Conservation (phyloP, 176 grass and related monocot genomes). For the Phoenix dactylifera region DNA sequence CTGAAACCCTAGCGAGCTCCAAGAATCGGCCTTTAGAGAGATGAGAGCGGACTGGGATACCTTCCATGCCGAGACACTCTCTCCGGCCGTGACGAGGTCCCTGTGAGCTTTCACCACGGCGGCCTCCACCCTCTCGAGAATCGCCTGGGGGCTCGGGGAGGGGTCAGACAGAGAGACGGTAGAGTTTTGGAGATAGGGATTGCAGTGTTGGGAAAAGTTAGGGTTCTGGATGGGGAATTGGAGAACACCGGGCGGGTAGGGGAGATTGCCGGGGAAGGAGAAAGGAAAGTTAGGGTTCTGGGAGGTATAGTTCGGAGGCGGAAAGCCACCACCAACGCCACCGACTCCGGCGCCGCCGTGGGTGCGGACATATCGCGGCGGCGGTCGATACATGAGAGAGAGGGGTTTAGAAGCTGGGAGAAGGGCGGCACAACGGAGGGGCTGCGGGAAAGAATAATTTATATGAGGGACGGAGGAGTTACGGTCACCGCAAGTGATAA, state of each 20-base stretch:
- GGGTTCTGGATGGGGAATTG: conserved; percentile 23
- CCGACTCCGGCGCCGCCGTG: neutral
- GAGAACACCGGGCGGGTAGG: conserved; percentile 13
- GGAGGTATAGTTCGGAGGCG: neutral
- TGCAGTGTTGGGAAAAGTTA: neutral
- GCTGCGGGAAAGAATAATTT: no score
- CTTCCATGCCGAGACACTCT: conserved; percentile 73
- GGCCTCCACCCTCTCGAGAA: conserved; percentile 43
- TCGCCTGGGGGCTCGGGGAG: conserved; percentile 4
- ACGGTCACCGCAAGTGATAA: no score
- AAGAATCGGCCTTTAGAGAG: conserved; percentile 50
- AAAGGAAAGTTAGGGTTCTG: conserved; percentile 12
- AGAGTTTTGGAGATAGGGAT: conserved; percentile 35
- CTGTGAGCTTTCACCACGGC: conserved; percentile 37
- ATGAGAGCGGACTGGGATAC: conserved; percentile 56
- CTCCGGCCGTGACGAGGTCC: conserved; percentile 42
- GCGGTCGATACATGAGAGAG: neutral
- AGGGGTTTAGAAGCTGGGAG: no score
- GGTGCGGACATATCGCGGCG: neutral
- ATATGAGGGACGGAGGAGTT: no score
- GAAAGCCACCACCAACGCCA: neutral
- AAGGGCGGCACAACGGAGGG: no score
- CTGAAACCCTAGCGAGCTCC: conserved; percentile 56
- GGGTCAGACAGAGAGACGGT: conserved; percentile 6
- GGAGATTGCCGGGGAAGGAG: conserved; percentile 30